These are phyloP conservation scores for Leishmania turanica DNA, from an alignment of 208 protist species.

Conservation along the genomic window DNA sequence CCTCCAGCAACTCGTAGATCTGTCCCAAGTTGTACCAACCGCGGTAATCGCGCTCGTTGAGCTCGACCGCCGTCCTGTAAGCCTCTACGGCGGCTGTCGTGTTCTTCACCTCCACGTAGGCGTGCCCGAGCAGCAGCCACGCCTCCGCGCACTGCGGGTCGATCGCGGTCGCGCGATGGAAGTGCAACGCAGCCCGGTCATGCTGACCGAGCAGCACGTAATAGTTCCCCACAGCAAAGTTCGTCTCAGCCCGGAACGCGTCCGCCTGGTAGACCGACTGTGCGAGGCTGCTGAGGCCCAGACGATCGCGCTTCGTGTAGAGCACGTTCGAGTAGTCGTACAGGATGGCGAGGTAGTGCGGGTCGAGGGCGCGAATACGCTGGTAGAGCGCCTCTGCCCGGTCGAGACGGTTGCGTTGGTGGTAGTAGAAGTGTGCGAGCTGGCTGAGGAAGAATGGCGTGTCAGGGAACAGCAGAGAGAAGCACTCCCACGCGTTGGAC, in stretches of 20 bases:
- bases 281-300: conserved; percentile 90
- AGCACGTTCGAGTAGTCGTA: conserved; percentile 98
- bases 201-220: conserved; percentile 95
- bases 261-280: conserved; percentile 93
- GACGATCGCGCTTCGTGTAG: conserved; percentile 93
- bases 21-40: conserved; percentile 98
- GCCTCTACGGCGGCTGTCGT: conserved; percentile 94
- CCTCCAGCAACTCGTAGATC: conserved; percentile 96
- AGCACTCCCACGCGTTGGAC: conserved; percentile 68
- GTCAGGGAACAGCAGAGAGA: conserved; percentile 64
- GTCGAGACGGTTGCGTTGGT: conserved; percentile 87
- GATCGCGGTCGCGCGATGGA: conserved; percentile 90
- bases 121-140: conserved; percentile 98
- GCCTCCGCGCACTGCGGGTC: conserved; percentile 90
- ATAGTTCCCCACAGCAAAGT: conserved; percentile 98
- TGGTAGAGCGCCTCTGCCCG: conserved; percentile 88
- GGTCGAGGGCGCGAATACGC: conserved; percentile 77
- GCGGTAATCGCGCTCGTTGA: conserved; percentile 94
- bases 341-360: conserved; percentile 92
- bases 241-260: conserved; percentile 96
- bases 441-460: conserved; percentile 80
- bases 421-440: conserved; percentile 85
- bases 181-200: conserved; percentile 96
- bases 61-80: conserved; percentile 94
- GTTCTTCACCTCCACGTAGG: conserved; percentile 97